A percentile compares a stretch with the other conserved stretches of the same genome.
These are phyloP conservation scores for Saturnispora serradocipensis DNA, from an alignment of 805 yeast species.

Conservation along the genomic window DNA sequence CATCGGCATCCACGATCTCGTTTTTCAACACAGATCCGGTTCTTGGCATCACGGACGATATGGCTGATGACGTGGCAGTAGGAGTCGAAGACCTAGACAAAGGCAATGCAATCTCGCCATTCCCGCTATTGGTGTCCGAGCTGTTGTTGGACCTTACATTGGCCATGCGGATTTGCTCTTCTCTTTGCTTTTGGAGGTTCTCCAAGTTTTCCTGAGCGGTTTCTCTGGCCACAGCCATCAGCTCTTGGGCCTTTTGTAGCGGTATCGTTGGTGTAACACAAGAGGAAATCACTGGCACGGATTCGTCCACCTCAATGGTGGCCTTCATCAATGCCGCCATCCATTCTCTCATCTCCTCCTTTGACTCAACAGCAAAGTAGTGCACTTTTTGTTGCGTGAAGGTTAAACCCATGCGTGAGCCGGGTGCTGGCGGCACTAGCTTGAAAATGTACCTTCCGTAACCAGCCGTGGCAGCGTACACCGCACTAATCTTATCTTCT, in stretches of 20 bases:
- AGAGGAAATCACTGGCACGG: constrained; percentile 84
- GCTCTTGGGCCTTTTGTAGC: constrained; percentile 74
- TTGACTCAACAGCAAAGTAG: constrained; percentile 88
- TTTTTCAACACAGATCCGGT: not conserved
- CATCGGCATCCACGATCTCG: not conserved
- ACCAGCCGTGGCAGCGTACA: constrained; percentile 89
- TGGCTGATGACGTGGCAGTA: not conserved
- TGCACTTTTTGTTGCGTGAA: constrained; percentile 95
- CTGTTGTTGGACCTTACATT: not conserved
- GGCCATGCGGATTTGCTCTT: constrained; percentile 15
- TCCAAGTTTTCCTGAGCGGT: constrained; percentile 50
- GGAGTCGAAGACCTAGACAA: not conserved
- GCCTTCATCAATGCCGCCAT: constrained; percentile 91
- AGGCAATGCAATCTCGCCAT: not conserved
- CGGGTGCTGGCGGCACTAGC: constrained; percentile 95
- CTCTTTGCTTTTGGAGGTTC: constrained; percentile 33
- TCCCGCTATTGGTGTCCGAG: not conserved
- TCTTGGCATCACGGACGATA: not conserved
- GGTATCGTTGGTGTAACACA: constrained; percentile 95
- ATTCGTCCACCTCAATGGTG: constrained; percentile 90
- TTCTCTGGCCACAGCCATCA: constrained; percentile 75
- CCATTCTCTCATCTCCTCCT: constrained; percentile 92
- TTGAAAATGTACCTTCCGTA: constrained; percentile 91
- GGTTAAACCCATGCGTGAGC: constrained; percentile 87
- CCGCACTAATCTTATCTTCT: constrained; percentile 70